phyloP scores from a whole-genome alignment of 2,329 filamentous ascomycete species.

The Neonectria coccinea region DNA sequence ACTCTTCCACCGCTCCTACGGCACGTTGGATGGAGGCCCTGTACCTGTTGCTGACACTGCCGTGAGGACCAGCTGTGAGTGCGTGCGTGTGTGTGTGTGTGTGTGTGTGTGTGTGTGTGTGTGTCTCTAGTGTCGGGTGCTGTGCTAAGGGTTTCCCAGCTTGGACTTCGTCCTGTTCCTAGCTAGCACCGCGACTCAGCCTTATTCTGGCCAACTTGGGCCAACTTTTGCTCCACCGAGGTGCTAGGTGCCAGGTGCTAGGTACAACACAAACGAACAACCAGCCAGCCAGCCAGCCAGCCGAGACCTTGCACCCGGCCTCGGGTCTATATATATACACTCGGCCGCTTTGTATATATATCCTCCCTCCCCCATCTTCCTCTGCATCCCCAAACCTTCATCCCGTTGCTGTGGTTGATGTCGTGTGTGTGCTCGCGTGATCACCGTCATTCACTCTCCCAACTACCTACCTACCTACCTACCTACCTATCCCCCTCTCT shows the following conservation, averaged over 20 bases:
- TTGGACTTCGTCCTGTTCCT: constrained; percentile 32
- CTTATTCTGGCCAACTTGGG: constrained; percentile 41
- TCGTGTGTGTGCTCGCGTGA: constrained; percentile 43
- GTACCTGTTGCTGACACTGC: background rate
- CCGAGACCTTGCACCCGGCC: constrained; percentile 16
- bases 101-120: background rate
- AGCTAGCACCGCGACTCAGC: constrained; percentile 43
- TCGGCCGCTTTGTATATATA: constrained; percentile 41
- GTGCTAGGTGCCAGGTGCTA: too few relatives aligned
- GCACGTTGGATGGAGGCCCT: too few relatives aligned
- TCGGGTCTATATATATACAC: constrained; percentile 38
- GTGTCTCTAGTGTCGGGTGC: too few relatives aligned
- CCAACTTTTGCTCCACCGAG: constrained; percentile 30
- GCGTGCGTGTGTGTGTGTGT: background rate
- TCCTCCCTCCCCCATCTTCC: constrained; percentile 34
- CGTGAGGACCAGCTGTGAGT: background rate
- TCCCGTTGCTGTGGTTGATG: constrained; percentile 34
- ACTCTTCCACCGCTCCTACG: constrained; percentile 34
- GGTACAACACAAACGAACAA: too few relatives aligned
- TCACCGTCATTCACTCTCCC: constrained; percentile 24
- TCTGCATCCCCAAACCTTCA: constrained; percentile 33
- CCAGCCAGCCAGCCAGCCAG: too few relatives aligned
- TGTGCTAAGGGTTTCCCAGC: background rate
- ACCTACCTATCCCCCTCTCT: background rate
- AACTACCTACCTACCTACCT: background rate